phyloP scores from a whole-genome alignment of 2,329 filamentous ascomycete species.

The Alternaria sp. region DNA sequence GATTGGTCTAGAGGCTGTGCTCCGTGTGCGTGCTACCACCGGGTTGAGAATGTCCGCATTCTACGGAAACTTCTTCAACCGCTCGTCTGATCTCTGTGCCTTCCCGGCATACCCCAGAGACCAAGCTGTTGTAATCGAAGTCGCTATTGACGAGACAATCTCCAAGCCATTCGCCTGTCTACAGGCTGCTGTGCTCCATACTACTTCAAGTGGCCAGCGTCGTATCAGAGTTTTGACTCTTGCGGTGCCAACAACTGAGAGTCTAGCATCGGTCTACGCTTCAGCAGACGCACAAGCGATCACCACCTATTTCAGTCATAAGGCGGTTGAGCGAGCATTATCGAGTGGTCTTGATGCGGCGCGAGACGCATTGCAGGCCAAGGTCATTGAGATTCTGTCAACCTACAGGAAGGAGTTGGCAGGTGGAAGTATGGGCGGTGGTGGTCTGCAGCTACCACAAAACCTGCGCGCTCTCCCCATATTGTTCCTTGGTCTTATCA shows the following conservation, averaged over 20 bases:
- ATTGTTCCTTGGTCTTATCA: conserved; percentile 92
- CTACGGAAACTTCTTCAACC: conserved; percentile 99
- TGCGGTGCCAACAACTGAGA: conserved; percentile 90
- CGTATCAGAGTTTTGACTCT: conserved; percentile 94
- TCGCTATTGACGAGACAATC: conserved; percentile 94
- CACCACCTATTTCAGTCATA: conserved; percentile 94
- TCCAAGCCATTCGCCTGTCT: conserved; percentile 86
- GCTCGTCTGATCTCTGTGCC: conserved; percentile 94
- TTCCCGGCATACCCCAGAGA: conserved; percentile 98
- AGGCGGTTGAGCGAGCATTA: conserved; percentile 90
- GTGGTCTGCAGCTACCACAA: conserved; percentile 90
- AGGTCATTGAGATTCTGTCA: conserved; percentile 89
- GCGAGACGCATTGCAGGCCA: conserved; percentile 87
- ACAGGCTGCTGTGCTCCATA: conserved; percentile 91
- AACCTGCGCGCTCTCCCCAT: conserved; percentile 89
- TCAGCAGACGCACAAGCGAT: conserved; percentile 95
- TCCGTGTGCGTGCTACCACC: conserved; percentile 93
- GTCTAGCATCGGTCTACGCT: conserved; percentile 88
- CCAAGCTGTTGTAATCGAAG: conserved; percentile 96
- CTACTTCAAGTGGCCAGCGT: conserved; percentile 95
- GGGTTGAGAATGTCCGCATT: conserved; percentile 97
- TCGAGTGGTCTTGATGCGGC: conserved; percentile 89
- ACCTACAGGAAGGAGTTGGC: conserved; percentile 98
- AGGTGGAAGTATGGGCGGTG: conserved; percentile 91
- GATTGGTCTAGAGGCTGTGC: conserved; percentile 93